Evolutionary conservation across 1,139 yeast genomes (phyloP), one percentile per base, ranked within the genome.

Genomic region (Suhomyces coccinellae): DNA sequence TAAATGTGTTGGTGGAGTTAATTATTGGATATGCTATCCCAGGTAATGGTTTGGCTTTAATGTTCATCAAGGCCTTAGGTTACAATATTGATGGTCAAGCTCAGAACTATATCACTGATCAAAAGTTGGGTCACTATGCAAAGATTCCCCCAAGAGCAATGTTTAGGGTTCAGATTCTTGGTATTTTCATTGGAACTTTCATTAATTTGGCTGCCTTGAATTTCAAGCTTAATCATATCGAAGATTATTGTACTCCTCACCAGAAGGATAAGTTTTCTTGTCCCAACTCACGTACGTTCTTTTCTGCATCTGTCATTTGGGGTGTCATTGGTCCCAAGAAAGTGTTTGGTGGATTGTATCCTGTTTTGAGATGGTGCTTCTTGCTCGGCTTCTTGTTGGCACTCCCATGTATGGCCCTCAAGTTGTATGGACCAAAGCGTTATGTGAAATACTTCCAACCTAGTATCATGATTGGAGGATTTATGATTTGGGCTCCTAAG

Each of bases 251-350:
- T 62, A 59, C 62, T 3, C 62, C 70, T 13, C 53, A 57, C 28
- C 80, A 79, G 46, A 42, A 57, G 8, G 63, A 71, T 28, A 64
- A 65, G 26, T 79, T 77, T 56, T 65, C 77, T 2, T 81, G 85
- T 57, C 80, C 79, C 28, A 65, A 59, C 38, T 70, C 73, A 14
- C 65, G 60, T 33, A 75, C 75, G 1, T 80, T 74, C 58, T 82
- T 69, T 64, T 70, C 72, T 41, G 81, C 87, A 7, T 75, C 83
- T 4, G 74, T 83, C 32, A 69, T 80, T 38, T 84, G 88, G 88
- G 87, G 87, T 45, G 78, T 79, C 10, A 76, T 82, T 52, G 87
- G 86, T 2, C 84, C 86, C 1, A 63, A 69, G 52, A 69, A 75
- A 49, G 75, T 71, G 41, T 78, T 78, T 51, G 64, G 63, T 47